A percentile compares a stretch with the other conserved stretches of the same genome.
These are phyloP conservation scores for Jacaranda copaia DNA, from an alignment of 257 asterid genomes.

Conservation along the genomic window DNA sequence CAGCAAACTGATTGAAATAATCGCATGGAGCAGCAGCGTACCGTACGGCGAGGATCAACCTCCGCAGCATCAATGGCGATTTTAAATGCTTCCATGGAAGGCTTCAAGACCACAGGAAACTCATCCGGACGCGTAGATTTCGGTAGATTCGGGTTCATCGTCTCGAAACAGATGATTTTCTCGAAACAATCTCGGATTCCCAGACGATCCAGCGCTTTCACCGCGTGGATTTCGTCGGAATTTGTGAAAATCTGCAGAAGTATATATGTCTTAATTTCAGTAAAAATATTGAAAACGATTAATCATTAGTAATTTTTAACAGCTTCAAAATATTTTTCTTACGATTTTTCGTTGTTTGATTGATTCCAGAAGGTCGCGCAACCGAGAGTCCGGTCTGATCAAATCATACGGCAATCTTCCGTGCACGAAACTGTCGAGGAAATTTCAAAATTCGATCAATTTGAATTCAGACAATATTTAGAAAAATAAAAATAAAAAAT, in stretches of 20 bases:
- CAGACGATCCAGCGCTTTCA: conserved; percentile 69
- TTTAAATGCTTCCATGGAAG: conserved; percentile 75
- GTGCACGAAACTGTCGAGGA: conserved; percentile 69
- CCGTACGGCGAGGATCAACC: conserved; percentile 86
- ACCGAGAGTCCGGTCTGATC: conserved; percentile 66
- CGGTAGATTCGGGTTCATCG: conserved; percentile 72
- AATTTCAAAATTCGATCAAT: neutral
- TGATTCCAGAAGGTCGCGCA: conserved; percentile 60
- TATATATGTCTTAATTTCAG: neutral
- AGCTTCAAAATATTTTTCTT: conserved; percentile 20
- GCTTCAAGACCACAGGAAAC: conserved; percentile 79
- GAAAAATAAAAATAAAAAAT: too few species aligned
- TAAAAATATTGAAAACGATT: neutral
- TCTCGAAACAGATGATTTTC: conserved; percentile 79
- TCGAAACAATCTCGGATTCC: conserved; percentile 84
- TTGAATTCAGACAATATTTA: neutral
- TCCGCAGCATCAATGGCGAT: conserved; percentile 68
- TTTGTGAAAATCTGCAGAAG: conserved; percentile 76
- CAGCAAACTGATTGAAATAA: neutral
- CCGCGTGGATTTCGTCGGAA: conserved; percentile 75
- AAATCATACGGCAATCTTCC: conserved; percentile 85
- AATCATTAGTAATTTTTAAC: neutral
- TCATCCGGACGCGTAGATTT: conserved; percentile 55
- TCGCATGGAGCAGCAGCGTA: conserved; percentile 43
- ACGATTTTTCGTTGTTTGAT: conserved; percentile 82